Evolutionary conservation across 768 basidiomycete genomes (phyloP).

Genomic region (Tricholomella constricta): DNA sequence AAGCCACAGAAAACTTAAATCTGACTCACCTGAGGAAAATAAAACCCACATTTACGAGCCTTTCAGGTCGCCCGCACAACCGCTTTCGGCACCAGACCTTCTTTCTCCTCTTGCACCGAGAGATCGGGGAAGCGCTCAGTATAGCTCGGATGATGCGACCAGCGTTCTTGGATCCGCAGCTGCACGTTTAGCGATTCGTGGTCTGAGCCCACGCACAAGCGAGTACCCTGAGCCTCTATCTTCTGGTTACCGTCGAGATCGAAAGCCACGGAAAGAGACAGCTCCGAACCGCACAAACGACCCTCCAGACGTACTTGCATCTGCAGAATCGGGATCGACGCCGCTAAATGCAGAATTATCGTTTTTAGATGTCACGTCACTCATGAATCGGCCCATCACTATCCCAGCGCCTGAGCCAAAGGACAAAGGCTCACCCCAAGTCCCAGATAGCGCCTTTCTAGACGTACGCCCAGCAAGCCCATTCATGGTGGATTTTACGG

Average conservation of each 20-base stretch:
- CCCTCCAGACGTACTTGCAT: background rate
- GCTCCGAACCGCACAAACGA: background rate
- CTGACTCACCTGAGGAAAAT: constrained; percentile 1
- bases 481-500: constrained; percentile 12
- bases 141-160: constrained; percentile 21
- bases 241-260: background rate
- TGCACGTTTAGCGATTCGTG: constrained; percentile 24
- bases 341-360: constrained; percentile 11
- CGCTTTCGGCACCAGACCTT: background rate
- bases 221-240: background rate
- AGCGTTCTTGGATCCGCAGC: constrained; percentile 19
- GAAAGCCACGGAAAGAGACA: background rate
- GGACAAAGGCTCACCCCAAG: constrained; percentile 3
- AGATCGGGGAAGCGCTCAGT: constrained; percentile 23
- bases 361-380: constrained; percentile 15
- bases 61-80: background rate
- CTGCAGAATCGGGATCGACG: background rate
- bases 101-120: constrained; percentile 9
- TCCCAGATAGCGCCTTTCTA: background rate
- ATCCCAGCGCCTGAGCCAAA: constrained; percentile 1
- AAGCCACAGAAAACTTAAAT: constrained; percentile 17
- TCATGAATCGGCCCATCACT: constrained; percentile 5
- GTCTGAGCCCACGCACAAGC: constrained; percentile 25
- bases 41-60: background rate
- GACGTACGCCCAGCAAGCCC: constrained; percentile 12